phyloP scores from a whole-genome alignment of 2,329 filamentous ascomycete species.

The Pyricularia sp. region DNA sequence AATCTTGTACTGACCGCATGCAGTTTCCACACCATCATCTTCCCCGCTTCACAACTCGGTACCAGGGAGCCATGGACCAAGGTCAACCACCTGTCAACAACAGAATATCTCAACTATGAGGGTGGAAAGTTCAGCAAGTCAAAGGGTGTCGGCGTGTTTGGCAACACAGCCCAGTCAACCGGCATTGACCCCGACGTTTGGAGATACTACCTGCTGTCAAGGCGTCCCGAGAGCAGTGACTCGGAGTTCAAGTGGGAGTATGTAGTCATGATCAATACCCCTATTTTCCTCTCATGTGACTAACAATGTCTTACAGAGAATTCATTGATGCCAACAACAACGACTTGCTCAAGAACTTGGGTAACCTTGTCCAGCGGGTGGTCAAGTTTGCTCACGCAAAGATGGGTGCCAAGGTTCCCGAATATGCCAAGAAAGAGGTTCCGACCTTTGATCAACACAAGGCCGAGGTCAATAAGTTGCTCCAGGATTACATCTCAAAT shows the following conservation, averaged over 20 bases:
- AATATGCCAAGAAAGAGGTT: conserved; percentile 2
- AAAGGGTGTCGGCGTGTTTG: conserved; percentile 79
- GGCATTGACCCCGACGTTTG: conserved; percentile 79
- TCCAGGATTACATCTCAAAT: conserved; percentile 54
- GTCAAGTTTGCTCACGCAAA: conserved; percentile 59
- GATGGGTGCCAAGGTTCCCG: conserved; percentile 51
- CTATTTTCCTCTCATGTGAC: background rate
- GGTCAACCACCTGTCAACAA: conserved; percentile 77
- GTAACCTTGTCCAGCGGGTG: conserved; percentile 48
- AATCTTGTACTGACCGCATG: conserved; percentile 27
- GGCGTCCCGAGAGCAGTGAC: conserved; percentile 74
- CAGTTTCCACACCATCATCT: conserved; percentile 75
- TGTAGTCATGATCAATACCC: background rate
- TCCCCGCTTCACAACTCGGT: conserved; percentile 76
- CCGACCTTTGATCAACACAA: background rate
- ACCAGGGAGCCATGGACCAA: conserved; percentile 79
- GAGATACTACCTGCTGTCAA: conserved; percentile 80
- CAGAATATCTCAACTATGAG: conserved; percentile 66
- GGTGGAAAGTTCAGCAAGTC: conserved; percentile 89
- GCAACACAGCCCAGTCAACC: conserved; percentile 76
- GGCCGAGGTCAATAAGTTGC: conserved; percentile 46
- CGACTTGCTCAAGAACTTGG: conserved; percentile 48
- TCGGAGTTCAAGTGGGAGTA: conserved; percentile 74
- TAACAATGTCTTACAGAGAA: background rate
- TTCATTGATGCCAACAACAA: conserved; percentile 52